Base-by-base conservation (phyloP, 257 asterid species). In the Solanum chmielewskii region DNA sequence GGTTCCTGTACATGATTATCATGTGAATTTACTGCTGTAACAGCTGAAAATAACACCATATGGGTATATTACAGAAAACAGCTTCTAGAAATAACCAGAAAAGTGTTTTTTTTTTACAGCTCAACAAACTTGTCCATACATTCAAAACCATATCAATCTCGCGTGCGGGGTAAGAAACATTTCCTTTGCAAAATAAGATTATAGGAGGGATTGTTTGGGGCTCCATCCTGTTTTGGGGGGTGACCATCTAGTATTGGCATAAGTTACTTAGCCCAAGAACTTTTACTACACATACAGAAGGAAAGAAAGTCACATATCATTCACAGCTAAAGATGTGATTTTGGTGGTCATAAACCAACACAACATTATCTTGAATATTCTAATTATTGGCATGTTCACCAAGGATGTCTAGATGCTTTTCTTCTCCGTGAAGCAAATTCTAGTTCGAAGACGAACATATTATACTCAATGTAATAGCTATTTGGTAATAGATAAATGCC, bases 1-100 rank as follows among this genome's bases (percentile, higher is more conserved):
- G 96, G 92, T 80, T 97, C 98, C 99, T 97, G 92, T 21, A 35
- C 25, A 85, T 41, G 86, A 75, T 75, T 21, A 21, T 64, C 52
- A 81, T 44, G 71, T 35, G 45, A 77, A 71, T 71, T 49, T 60
- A 71, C 42, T 70, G 35, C 47, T 71, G n/a, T 45, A 27, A 62
- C 47, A n/a, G 52, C 66, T 33, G 64, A 49, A 85, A 71, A 45
- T 23, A 70, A 39, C 42, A 84, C 33, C 39, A 62, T 9, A 25
- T n/a, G 64, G n/a, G 86, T 71, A 84, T 42, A 84, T 27, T 84
- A 39, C 76, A 39, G 80, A 52, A 56, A 35, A 77, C 84, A 9
- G 2, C 45, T 75, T 41, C 23, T 23, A 23, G 62, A 45, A 27
- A 14, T 33, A 77, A 77, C 62, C 66, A 27, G 60, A 49, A 66